Evolutionary conservation across 192 early-diverging fungal species (phyloP), one percentile per base, ranked within the genome.

Genomic region (Rhizophagus clarus): DNA sequence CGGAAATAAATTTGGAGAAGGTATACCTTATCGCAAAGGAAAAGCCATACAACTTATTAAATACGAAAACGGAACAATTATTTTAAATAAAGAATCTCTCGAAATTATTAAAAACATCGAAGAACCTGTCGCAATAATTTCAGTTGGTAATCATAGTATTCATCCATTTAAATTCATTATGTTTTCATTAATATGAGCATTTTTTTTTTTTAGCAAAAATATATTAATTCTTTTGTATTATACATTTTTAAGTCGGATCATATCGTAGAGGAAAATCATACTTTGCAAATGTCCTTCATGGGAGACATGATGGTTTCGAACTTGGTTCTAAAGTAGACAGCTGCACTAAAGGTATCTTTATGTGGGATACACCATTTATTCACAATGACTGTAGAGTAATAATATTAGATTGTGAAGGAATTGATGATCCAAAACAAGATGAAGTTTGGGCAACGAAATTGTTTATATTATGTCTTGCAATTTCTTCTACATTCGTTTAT

Each of bases 311-410:
- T 24, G 77, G 77, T 24, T 78, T 78, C 31, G 62, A 37, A 26
- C 77, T 78, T 34, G 77, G 66, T 24, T 31, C 77, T 2, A 31
- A 78, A 68, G 77, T 78, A n/a, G 15, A 32, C 14, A 61, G 77
- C 24, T 78, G 77, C 26, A 78, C 77, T 7, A 37, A 45, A 26
- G 77, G 66, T 24, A 78, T 78, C 11, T 22, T 69, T 34, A 78
- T 78, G 77, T 78, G 77, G 77, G 64, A 78, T 69, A 78, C 64
- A 10, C 77, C 77, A 12, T 78, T 78, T 28, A 4, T 68, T 51
- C 22, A 64, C 10, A 24, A 78, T 4, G 29, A 42, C 17, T 51
- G 45, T 11, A 26, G 77, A 29, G 64, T 78, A 0, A 60, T 78
- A 17, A 17, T 78, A 17, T 32, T 78, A 4, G 77, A 78, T 56